Percentiles rank a stretch among this genome's conserved stretches.
Evolutionary conservation across 345 rosid genomes (phyloP).

Genomic region (Garcia nutans): DNA sequence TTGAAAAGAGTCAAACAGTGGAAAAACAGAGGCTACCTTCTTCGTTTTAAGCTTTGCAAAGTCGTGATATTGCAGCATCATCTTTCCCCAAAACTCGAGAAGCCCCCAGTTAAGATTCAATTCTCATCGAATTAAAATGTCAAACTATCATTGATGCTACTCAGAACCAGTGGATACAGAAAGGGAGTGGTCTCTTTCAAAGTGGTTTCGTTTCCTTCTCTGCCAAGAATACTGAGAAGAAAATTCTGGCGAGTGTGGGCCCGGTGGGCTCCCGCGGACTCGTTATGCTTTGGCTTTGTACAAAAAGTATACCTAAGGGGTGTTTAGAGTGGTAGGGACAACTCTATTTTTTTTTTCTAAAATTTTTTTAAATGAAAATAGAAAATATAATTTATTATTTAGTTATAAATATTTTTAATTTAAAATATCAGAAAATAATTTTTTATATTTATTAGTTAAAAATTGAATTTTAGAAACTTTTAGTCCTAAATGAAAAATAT

Average conservation of each 20-base stretch:
- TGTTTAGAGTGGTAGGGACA: too few relatives aligned
- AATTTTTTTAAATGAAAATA: too few relatives aligned
- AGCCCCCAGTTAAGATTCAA: background rate
- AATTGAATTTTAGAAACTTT: too few relatives aligned
- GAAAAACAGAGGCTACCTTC: conserved; percentile 29
- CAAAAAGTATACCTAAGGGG: too few relatives aligned
- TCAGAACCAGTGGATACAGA: background rate
- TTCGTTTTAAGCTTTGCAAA: conserved; percentile 46
- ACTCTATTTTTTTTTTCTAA: too few relatives aligned
- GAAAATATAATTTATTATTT: too few relatives aligned
- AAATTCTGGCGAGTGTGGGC: background rate
- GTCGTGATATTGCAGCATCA: conserved; percentile 50
- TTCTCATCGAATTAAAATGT: background rate
- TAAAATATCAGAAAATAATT: too few relatives aligned
- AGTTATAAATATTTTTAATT: too few relatives aligned
- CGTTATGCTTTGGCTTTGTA: background rate
- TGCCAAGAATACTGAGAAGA: conserved; percentile 14
- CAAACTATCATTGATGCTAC: background rate
- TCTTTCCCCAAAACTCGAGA: conserved; percentile 15
- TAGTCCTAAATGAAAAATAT: too few relatives aligned
- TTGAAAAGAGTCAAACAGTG: background rate
- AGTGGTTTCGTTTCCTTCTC: conserved; percentile 27
- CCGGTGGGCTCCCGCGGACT: conserved; percentile 11
- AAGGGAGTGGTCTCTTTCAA: conserved; percentile 7
- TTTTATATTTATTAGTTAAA: too few relatives aligned